Base-by-base conservation (phyloP, 208 protist species). In the Trypanosoma cruzi region DNA sequence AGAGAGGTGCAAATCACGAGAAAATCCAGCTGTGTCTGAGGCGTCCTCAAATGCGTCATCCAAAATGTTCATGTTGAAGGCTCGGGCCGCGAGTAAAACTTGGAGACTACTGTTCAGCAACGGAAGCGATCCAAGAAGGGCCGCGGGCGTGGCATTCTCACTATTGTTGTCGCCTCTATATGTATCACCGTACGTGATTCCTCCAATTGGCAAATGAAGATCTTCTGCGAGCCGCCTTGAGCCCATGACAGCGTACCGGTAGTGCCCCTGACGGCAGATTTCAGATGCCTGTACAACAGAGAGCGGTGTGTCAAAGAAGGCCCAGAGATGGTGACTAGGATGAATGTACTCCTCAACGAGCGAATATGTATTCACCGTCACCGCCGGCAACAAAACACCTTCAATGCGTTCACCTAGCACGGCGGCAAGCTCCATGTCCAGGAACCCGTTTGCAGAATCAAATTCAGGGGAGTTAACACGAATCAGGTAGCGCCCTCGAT, bases 381-480 rank as follows among this genome's bases (percentile, higher is more conserved):
- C 81, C 56, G 88, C 86, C 24, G 92, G 85, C 16, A 96, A 57
- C 13, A 83, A 85, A n/a, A 95, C 71, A 28, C 86, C 92, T 64
- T 95, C 87, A 46, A 96, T 86, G 40, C 60, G 56, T 5, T 56
- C 61, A 22, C 89, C 92, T 2, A 96, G 79, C 36, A 85, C n/a
- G 0, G 79, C 83, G 18, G 88, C 84, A 32, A 94, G 59, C 65
- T 94, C 79, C 60, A 96, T 67, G 67, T 96, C 92, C 14, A 95
- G 67, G 75, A 96, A 75, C 42, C 81, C 92, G 32, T 88, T 90
- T n/a, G 60, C 61, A 1, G 74, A 28, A 64, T 94, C 86, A 24
- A 72, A 65, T 61, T 92, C 86, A 29, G 85, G 92, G 13, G 87
- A 94, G 77, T 92, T 90, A 46, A 96, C 85, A 64, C 85, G 87